phyloP scores from a whole-genome alignment of 1,284 basidiomycete species.

The Naganishia liquefaciens region DNA sequence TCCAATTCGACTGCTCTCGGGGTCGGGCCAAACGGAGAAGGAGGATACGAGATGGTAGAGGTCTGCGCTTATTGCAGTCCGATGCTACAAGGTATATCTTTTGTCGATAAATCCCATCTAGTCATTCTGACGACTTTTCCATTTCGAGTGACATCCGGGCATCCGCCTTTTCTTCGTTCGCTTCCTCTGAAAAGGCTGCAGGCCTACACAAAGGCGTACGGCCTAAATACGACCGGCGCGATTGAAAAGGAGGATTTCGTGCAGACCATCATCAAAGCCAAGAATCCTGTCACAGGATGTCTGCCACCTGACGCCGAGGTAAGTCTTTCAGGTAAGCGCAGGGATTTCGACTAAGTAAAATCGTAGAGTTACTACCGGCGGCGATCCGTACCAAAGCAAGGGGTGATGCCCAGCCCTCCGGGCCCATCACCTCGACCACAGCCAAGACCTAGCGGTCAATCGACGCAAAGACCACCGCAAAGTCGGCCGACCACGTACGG shows the following conservation, averaged over 20 bases:
- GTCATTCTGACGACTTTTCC: conserved; percentile 25
- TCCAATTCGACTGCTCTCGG: conserved; percentile 22
- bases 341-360: not conserved
- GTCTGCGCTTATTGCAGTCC: conserved; percentile 49
- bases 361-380: conserved; percentile 48
- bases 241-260: conserved; percentile 48
- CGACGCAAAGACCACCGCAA: conserved; percentile 31
- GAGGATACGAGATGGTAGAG: conserved; percentile 49
- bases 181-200: conserved; percentile 52
- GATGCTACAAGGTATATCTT: conserved; percentile 51
- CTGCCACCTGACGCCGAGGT: conserved; percentile 50
- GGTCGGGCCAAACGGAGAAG: conserved; percentile 31
- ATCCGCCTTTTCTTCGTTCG: conserved; percentile 42
- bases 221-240: conserved; percentile 45
- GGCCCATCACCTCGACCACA: conserved; percentile 33
- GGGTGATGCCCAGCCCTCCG: conserved; percentile 35
- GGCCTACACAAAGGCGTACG: conserved; percentile 50
- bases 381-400: conserved; percentile 45
- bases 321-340: conserved; percentile 8
- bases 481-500: conserved; percentile 34
- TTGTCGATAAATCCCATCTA: not conserved
- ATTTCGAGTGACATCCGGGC: conserved; percentile 48
- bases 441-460: conserved; percentile 29
- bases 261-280: conserved; percentile 45
- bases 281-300: conserved; percentile 45